These are phyloP conservation scores for Trichoderma semiorbis DNA, from an alignment of 2,329 filamentous ascomycete genomes.

Conservation along the genomic window DNA sequence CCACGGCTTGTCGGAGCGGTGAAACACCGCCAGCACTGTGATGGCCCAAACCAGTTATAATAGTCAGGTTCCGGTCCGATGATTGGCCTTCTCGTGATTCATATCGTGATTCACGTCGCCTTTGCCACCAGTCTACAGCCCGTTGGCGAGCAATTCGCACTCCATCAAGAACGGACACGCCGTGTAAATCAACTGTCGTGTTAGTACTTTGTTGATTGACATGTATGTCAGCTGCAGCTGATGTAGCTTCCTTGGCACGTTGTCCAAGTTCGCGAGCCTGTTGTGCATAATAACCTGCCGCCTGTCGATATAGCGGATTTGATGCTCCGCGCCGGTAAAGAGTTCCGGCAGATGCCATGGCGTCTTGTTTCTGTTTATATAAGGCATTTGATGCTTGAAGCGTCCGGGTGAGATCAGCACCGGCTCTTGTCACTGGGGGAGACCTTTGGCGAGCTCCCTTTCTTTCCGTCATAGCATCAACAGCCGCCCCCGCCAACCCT, in stretches of 20 bases:
- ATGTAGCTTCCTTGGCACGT: conserved; percentile 54
- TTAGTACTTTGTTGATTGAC: conserved; percentile 64
- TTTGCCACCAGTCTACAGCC: conserved; percentile 73
- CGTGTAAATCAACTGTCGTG: conserved; percentile 72
- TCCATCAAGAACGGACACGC: conserved; percentile 75
- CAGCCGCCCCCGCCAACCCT: neutral
- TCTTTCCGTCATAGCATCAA: neutral
- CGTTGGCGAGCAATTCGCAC: conserved; percentile 69
- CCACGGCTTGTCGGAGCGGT: conserved; percentile 75
- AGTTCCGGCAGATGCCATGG: conserved; percentile 37
- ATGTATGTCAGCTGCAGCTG: conserved; percentile 65
- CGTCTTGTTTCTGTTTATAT: conserved; percentile 32
- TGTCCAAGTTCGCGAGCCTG: conserved; percentile 62
- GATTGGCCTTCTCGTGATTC: conserved; percentile 55
- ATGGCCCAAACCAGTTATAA: conserved; percentile 77
- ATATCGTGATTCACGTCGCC: conserved; percentile 59
- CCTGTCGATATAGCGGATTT: conserved; percentile 69
- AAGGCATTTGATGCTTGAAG: conserved; percentile 28
- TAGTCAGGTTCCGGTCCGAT: conserved; percentile 56
- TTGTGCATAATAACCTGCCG: conserved; percentile 71
- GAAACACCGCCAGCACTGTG: conserved; percentile 77
- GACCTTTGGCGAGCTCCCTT: neutral
- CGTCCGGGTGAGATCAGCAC: conserved; percentile 28
- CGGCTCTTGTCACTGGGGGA: neutral
- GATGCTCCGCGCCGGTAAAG: conserved; percentile 55